phyloP scores from a whole-genome alignment of 1,139 yeast species.

The Petasospora fabianii region DNA sequence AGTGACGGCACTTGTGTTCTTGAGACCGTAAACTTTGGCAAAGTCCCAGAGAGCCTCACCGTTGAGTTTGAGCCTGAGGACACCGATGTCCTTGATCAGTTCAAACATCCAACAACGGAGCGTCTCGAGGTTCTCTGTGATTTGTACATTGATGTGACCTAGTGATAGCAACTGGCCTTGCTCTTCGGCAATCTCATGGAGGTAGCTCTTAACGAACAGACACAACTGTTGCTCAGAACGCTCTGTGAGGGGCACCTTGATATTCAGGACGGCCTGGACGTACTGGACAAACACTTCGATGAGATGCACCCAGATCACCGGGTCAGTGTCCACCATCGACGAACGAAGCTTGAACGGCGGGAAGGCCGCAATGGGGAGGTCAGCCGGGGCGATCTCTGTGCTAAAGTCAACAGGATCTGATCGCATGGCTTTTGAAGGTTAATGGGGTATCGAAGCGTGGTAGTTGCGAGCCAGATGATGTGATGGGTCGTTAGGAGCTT shows the following conservation, averaged over 20 bases:
- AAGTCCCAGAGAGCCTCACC: slow-evolving; percentile 66
- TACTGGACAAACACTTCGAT: slow-evolving; percentile 59
- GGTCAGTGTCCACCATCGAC: slow-evolving; percentile 72
- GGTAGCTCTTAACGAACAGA: slow-evolving; percentile 50
- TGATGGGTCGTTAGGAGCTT: too few relatives aligned
- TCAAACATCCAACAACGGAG: slow-evolving; percentile 51
- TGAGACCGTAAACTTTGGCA: slow-evolving; percentile 46
- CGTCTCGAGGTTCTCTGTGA: slow-evolving; percentile 45
- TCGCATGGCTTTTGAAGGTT: slow-evolving; percentile 3
- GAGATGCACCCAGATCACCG: slow-evolving; percentile 75
- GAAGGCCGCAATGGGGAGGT: slow-evolving; percentile 61
- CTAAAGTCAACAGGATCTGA: slow-evolving; percentile 14
- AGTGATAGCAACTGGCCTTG: slow-evolving; percentile 56
- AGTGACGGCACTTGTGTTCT: slow-evolving; percentile 46
- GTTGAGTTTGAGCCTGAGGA: slow-evolving; percentile 49
- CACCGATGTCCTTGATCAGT: slow-evolving; percentile 48
- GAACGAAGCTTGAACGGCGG: slow-evolving; percentile 74
- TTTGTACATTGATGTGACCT: slow-evolving; percentile 69
- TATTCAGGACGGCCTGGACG: slow-evolving; percentile 33
- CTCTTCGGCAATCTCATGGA: slow-evolving; percentile 60
- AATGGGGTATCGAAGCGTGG: too few relatives aligned
- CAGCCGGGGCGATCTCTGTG: slow-evolving; percentile 14
- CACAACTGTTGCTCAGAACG: slow-evolving; percentile 58
- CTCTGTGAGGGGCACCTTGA: slow-evolving; percentile 38
- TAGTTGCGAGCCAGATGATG: too few relatives aligned